Evolutionary conservation across 179 eudicot species (phyloP).

Genomic region (Beta corolliflora): DNA sequence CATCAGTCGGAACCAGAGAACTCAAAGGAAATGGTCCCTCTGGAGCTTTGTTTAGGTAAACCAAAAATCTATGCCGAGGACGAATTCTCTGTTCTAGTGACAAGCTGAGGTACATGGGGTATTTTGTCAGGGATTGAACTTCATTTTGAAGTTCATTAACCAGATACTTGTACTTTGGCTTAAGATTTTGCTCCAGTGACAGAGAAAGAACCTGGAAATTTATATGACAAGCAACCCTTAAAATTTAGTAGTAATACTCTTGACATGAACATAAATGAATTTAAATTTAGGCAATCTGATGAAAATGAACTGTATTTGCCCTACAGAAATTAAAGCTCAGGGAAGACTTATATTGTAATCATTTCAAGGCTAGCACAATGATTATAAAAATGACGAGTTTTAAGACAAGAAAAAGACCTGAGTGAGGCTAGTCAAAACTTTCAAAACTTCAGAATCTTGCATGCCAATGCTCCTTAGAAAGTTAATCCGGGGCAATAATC

Average conservation of each 20-base stretch:
- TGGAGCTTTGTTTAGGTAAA: constrained; percentile 82
- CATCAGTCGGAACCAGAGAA: constrained; percentile 85
- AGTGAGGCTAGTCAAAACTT: constrained; percentile 82
- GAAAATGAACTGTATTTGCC: background rate
- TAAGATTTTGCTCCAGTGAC: constrained; percentile 85
- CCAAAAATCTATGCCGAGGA: constrained; percentile 89
- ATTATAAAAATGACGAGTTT: background rate
- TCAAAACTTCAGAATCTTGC: constrained; percentile 75
- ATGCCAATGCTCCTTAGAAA: constrained; percentile 93
- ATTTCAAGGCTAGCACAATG: constrained; percentile 7
- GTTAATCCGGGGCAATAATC: constrained; percentile 76
- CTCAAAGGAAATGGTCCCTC: constrained; percentile 94
- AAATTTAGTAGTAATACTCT: background rate
- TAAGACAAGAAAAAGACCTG: constrained; percentile 53
- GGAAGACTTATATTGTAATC: background rate
- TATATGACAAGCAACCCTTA: background rate
- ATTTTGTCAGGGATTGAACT: constrained; percentile 82
- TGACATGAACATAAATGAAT: background rate
- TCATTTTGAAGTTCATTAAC: constrained; percentile 84
- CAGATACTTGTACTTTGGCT: constrained; percentile 84
- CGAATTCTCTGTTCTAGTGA: constrained; percentile 93
- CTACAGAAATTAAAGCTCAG: background rate
- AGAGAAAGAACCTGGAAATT: constrained; percentile 79
- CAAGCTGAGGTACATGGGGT: constrained; percentile 91
- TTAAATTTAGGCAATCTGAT: background rate